These are phyloP conservation scores for Eutrema salsugineum DNA, from an alignment of 441 rosid genomes.

Conservation along the genomic window DNA sequence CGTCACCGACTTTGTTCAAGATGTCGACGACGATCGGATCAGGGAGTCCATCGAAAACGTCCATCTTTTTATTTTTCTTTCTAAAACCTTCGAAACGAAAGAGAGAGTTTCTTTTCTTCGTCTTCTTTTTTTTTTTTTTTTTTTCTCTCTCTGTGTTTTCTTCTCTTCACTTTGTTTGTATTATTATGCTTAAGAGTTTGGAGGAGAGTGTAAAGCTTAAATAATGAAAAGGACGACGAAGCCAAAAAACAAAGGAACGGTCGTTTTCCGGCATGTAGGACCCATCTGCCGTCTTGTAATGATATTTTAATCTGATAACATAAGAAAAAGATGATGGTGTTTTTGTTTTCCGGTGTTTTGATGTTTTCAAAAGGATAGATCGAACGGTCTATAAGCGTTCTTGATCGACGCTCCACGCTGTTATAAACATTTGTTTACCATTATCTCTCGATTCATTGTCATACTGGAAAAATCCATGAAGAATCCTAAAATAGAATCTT, in stretches of 20 bases:
- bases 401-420: conserved; percentile 2
- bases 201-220: conserved; percentile 17
- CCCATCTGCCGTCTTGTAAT: conserved; percentile 17
- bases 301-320: neutral
- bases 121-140: no score
- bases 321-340: neutral
- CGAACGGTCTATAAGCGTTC: conserved; percentile 4
- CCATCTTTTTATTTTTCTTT: conserved; percentile 4
- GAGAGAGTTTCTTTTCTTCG: neutral
- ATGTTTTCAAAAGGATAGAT: neutral
- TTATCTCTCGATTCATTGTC: neutral
- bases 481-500: neutral
- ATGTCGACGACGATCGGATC: conserved; percentile 26
- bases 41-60: conserved; percentile 27
- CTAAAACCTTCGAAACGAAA: neutral
- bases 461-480: neutral
- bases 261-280: neutral
- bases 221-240: neutral
- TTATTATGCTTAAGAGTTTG: conserved; percentile 6
- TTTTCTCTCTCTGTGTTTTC: neutral
- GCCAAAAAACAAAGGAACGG: neutral
- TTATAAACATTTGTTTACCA: neutral
- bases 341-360: neutral
- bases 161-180: neutral
- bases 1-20: conserved; percentile 33